Evolutionary conservation across 2,329 filamentous ascomycete genomes (phyloP), one percentile per base, ranked within the genome.

Genomic region (Domatiomyces globalis): DNA sequence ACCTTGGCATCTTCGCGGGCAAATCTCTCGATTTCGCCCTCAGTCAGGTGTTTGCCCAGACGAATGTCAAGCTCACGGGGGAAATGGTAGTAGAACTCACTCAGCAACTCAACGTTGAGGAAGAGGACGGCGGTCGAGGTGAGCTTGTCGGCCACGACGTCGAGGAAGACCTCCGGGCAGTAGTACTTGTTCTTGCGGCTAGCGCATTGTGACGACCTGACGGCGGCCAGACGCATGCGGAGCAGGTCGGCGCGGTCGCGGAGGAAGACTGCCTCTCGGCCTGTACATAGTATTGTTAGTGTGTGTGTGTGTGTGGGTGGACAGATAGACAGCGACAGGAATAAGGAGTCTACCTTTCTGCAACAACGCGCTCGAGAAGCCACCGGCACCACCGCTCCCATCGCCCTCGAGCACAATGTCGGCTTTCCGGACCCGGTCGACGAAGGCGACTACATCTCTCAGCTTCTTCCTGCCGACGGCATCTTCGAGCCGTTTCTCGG

Each of bases 51-150:
- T 22, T 87, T 80, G 45, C 90, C 87, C 9, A 98, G 81, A 33
- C 89, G 80, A 54, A 84, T 73, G 66, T 98, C 92, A 10, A 98
- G 78, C 65, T 95, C 88, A 42, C 92, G 80, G 0, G 92, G 92
- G 68, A 98, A 98, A 65, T 92, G 88, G 70, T 95, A 95, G 71
- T 95, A 95, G 66, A 96, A 98, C 64, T 98, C 94, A 1, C 86
- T 90, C 17, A 98, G 78, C 18, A 98, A 77, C 70, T 98, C 94
- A 9, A 96, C 92, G 63, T 98, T 95, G 27, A 98, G 78, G 74
- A 98, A 98, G 0, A 98, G 79, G 7, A 98, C 92, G 1, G 92
- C 90, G 0, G 92, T 98, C 1, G 87, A 84, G 2, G 90, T 94
- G 47, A 98, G 78, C 69, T 96, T 96, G 60, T 89, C 87, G 1